Base-by-base conservation (phyloP, 2,329 filamentous ascomycete genomes). In the Aureobasidium musti region DNA sequence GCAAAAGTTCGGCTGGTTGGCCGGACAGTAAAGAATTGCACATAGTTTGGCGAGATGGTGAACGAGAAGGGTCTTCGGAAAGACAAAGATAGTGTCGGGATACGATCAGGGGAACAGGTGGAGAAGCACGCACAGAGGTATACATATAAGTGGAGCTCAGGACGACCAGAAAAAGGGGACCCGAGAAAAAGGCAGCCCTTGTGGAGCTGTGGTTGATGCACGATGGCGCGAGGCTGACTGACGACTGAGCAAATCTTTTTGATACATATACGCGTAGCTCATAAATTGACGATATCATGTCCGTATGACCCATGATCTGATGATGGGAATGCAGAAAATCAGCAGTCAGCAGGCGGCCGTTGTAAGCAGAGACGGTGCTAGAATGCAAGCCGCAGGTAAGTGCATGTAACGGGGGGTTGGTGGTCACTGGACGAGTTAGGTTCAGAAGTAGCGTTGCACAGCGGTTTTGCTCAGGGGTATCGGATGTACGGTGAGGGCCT, bases 1-100 rank as follows among this genome's bases (percentile, higher is more conserved):
- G 80, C 84, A 87, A 69, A 98, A 98, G 82, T 81, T 97, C 67
- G 91, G 91, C 35, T 63, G 59, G 59, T 50, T 63, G 59, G 59
- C 59, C 23, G 59, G 59, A 52, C 59, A 63, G 45, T 63, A 52
- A 21, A 35, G 47, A 50, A 7, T 26, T 17, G 23, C 35, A 47
- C 33, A 33, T 14, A 30, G 43, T 33, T 19, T 10, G 35, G 28
- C 41, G 50, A n/a, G 43, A 14, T 28, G 13, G 23, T 33, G 23
- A 45, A 26, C 23, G 39, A 35, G 37, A 45, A 59, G 54, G 39
- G 54, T 59, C 54, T 45, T 37, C 13, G 11, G 28, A 26, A 37
- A 19, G 37, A 43, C 41, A 26, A 49, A 61, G 43, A 61, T 47
- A 49, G 57, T 47, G 33, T 49, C 41, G 57, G 57, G 35, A 61